A percentile compares a stretch with the other conserved stretches of the same genome.
These are phyloP conservation scores for Aspergillus egyptiacus DNA, from an alignment of 495 filamentous ascomycete species.

Conservation along the genomic window DNA sequence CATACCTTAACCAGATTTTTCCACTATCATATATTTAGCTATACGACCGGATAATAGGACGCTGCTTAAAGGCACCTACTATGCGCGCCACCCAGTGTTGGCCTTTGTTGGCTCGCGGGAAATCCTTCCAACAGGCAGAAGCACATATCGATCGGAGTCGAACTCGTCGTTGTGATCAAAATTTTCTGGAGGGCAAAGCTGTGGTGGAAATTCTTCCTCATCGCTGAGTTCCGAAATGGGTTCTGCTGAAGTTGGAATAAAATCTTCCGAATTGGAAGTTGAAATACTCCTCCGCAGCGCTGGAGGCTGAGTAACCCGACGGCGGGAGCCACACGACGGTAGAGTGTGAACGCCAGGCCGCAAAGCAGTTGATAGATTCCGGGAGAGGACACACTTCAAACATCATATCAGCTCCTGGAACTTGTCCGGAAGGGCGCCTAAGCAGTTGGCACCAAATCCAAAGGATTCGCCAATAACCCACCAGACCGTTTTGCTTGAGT, in stretches of 20 bases:
- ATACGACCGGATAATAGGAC: neutral
- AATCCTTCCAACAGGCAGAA: too few species aligned
- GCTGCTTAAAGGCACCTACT: neutral
- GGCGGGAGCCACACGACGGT: neutral
- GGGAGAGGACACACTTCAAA: neutral
- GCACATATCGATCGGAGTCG: too few species aligned
- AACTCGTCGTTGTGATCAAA: too few species aligned
- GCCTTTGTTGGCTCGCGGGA: too few species aligned
- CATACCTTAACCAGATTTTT: conserved; percentile 19
- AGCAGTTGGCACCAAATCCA: too few species aligned
- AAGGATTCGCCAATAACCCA: neutral
- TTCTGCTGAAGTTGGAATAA: neutral
- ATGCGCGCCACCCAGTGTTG: too few species aligned
- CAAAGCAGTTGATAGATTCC: conserved; percentile 1
- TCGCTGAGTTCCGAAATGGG: too few species aligned
- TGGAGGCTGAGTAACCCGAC: neutral
- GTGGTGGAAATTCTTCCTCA: too few species aligned
- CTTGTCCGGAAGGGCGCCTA: neutral
- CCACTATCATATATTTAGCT: conserved; percentile 13
- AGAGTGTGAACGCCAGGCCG: neutral
- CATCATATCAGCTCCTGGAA: neutral
- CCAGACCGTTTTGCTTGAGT: neutral
- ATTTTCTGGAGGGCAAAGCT: too few species aligned
- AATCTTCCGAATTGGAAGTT: too few species aligned
- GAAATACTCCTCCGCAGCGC: neutral